phyloP scores from a whole-genome alignment of 2,329 filamentous ascomycete genomes.

The Lojkania enalia region DNA sequence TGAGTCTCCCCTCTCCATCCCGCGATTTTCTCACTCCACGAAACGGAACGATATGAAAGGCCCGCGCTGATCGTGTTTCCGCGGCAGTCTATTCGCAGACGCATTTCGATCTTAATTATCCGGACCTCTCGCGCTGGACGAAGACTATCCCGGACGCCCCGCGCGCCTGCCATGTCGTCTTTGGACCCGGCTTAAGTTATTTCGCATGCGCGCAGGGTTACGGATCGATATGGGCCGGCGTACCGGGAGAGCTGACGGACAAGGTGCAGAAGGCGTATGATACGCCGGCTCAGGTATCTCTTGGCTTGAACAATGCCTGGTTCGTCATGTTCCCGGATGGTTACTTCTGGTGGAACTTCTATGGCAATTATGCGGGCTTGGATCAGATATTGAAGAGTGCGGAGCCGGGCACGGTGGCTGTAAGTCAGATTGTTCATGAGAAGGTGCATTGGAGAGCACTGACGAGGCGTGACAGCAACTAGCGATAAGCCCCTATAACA shows the following conservation, averaged over 20 bases:
- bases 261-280: constrained; percentile 40
- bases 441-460: neutral
- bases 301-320: constrained; percentile 38
- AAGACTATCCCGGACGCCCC: constrained; percentile 33
- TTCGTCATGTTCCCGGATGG: constrained; percentile 40
- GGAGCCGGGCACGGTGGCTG: constrained; percentile 30
- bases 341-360: constrained; percentile 37
- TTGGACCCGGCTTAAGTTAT: constrained; percentile 35
- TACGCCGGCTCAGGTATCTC: constrained; percentile 32
- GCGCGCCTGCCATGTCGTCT: constrained; percentile 36
- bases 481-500: constrained; percentile 39
- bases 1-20: constrained; percentile 20
- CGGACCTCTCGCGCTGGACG: constrained; percentile 35
- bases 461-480: constrained; percentile 28
- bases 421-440: constrained; percentile 20
- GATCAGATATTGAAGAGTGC: constrained; percentile 33
- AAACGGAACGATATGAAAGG: constrained; percentile 11
- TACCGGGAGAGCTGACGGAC: constrained; percentile 36
- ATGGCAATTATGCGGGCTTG: constrained; percentile 32
- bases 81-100: constrained; percentile 36
- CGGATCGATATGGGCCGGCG: constrained; percentile 40
- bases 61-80: constrained; percentile 16
- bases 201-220: constrained; percentile 36
- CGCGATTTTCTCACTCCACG: neutral
- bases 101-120: constrained; percentile 36